Base-by-base conservation (phyloP, 208 protist genomes). In the Leishmania tropica region DNA sequence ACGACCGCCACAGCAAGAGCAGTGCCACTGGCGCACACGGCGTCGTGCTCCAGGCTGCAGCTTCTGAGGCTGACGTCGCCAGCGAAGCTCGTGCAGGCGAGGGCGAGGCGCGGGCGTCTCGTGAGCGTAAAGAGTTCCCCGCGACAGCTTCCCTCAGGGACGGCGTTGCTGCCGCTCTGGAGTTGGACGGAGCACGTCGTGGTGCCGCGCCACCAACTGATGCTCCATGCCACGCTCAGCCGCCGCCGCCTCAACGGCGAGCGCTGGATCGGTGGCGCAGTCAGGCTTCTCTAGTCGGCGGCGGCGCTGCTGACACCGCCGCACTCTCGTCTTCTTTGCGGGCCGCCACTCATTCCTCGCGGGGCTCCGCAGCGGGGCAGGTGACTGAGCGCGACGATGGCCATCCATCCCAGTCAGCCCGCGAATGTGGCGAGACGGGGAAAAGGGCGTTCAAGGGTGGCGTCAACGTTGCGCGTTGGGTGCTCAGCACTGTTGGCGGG, bases 401-500 rank as follows among this genome's bases (percentile, higher is more conserved):
- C n/a, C 72, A 62, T 24, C 51, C 45, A 21, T n/a, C 54, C 21
- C 21, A 37, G 72, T 40, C 72, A 45, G 48, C 48, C 72, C n/a
- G 51, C 48, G 48, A 28, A 28, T 51, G 4, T 56, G 72, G n/a
- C 51, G 11, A 24, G 10, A 15, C 72, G 48, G 72, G 48, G 19
- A 53, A 8, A n/a, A 48, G 74, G 17, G 21, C 53, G 6, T 31
- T 68, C 35, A 79, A 60, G 21, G 82, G 82, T 53, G 82, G 71
- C 35, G 82, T 85, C 6, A 58, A 85, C 78, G 51, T 75, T 62
- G 78, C 81, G 3, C 78, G 78, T 3, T 85, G 82, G 77, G 73
- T 85, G 64, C 78, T 60, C 13, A 17, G 47, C 3, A 82, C 82
- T 31, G 35, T 76, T 31, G 45, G 37, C 13, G 15, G 65, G 54